Evolutionary conservation across 2,329 filamentous ascomycete species (phyloP), one percentile per base, ranked within the genome.

Genomic region (Penicillium sp.): DNA sequence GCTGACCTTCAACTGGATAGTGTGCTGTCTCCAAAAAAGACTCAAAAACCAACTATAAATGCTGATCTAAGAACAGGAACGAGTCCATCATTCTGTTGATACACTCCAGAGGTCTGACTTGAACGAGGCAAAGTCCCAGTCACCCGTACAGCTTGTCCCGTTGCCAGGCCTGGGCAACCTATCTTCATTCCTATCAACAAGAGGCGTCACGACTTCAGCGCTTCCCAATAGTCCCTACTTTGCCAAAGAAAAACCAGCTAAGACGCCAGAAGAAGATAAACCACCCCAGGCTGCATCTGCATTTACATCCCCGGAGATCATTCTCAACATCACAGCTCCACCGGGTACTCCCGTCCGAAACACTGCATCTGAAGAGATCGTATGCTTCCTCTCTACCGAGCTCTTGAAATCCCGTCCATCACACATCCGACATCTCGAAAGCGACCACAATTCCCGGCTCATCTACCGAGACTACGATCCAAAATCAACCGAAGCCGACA

Each of bases 401-500:
- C 36, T 44, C n/a, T 28, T 47, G 16, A 47, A 28, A 3, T 40
- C 23, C 5, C 40, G 36, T 29, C 32, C 45, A 9, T 11, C n/a
- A 28, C 14, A 41, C 20, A 16, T 42, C 13, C 42, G 53, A 44
- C 55, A 42, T 11, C 53, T 69, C 39, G 50, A 35, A 9, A 46
- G 34, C 8, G n/a, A 47, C 3, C 14, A 31, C n/a, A 22, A 36
- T 4, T 55, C 41, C 16, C 49, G 35, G n/a, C 23, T 64, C 1
- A 43, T 63, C 28, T 66, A 65, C 42, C 49, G 62, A 39, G 63
- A 64, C 23, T 60, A 61, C 26, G 36, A 40, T 11, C 42, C 10
- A 6, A 34, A 13, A 11, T 16, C 20, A 23, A n/a, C 35, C 6
- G 64, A 69, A 53, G 64, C 87, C 2, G 89, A 95, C 57, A 67